Percentiles rank a stretch among this genome's conserved stretches.
Conservation (phyloP, 306 rosid genomes). For the Rosa persica region DNA sequence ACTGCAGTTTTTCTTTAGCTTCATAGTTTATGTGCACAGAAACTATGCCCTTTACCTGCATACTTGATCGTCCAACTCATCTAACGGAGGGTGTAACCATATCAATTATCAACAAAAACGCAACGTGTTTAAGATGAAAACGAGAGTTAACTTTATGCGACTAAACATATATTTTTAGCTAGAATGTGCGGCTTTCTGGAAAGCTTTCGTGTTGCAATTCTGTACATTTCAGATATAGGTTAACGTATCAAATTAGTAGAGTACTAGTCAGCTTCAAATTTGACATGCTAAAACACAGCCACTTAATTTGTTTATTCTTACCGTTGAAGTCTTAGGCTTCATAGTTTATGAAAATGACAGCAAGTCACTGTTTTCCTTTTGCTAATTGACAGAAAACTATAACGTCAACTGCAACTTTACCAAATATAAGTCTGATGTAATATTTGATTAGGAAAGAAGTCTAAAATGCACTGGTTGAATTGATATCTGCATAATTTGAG, state of each 20-base stretch:
- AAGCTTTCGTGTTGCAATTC: neutral
- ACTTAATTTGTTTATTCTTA: slow-evolving; percentile 7
- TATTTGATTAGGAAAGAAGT: slow-evolving; percentile 3
- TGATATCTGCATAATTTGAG: neutral
- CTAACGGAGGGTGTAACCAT: neutral
- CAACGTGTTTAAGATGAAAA: neutral
- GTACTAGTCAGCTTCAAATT: neutral
- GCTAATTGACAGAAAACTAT: neutral
- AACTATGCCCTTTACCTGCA: neutral
- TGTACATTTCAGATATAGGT: neutral
- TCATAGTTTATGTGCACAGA: slow-evolving; percentile 3
- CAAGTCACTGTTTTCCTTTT: neutral
- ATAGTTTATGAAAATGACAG: neutral
- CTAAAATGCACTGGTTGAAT: neutral
- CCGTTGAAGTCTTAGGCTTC: slow-evolving; percentile 1
- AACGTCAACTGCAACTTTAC: slow-evolving; percentile 6
- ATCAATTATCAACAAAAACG: neutral
- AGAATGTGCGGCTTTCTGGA: neutral
- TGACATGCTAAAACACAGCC: neutral
- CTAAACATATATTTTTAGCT: neutral
- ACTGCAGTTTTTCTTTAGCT: slow-evolving; percentile 10
- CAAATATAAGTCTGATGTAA: neutral
- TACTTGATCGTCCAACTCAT: neutral
- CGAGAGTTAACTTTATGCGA: too few species aligned
- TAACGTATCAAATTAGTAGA: neutral